These are phyloP conservation scores for Malassezia sympodialis DNA, from an alignment of 1,284 basidiomycete genomes.

Conservation along the genomic window DNA sequence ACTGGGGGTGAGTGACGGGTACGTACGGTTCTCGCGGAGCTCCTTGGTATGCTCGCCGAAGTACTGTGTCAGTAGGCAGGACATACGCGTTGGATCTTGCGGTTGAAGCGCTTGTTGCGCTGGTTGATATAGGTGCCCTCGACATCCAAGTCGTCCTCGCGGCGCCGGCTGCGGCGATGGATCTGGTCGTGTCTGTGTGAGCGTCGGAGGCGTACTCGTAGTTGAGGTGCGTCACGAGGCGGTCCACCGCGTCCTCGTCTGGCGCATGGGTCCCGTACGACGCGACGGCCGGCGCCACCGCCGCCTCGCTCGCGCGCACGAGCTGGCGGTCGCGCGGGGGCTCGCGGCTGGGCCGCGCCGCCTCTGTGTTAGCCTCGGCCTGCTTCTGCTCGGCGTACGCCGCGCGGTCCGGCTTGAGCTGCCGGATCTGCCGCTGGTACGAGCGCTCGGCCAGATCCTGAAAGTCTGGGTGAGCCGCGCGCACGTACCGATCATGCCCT, in stretches of 20 bases:
- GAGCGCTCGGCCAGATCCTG: constrained; percentile 73
- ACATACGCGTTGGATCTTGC: constrained; percentile 72
- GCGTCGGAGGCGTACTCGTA: constrained; percentile 61
- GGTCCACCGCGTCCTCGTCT: constrained; percentile 83
- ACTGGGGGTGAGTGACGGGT: constrained; percentile 10
- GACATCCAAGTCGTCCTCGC: constrained; percentile 78
- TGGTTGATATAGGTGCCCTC: constrained; percentile 99
- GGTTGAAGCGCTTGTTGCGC: constrained; percentile 93
- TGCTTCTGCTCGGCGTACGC: constrained; percentile 80
- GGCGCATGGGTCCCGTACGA: constrained; percentile 85
- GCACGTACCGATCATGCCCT: constrained; percentile 63
- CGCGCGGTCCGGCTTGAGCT: constrained; percentile 72
- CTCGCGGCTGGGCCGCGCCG: neutral
- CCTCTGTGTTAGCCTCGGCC: constrained; percentile 38
- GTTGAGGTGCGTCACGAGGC: constrained; percentile 83
- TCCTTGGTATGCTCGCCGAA: constrained; percentile 96
- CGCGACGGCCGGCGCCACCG: neutral
- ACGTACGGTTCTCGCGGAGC: constrained; percentile 37
- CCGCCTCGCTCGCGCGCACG: neutral
- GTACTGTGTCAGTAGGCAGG: constrained; percentile 51
- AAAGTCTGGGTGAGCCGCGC: constrained; percentile 57
- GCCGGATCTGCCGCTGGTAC: constrained; percentile 81
- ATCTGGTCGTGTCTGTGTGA: constrained; percentile 21
- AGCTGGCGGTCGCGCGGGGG: neutral
- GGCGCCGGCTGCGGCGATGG: constrained; percentile 68